Evolutionary conservation across 768 basidiomycete genomes (phyloP).

Genomic region (Boletus vermiculosoides): DNA sequence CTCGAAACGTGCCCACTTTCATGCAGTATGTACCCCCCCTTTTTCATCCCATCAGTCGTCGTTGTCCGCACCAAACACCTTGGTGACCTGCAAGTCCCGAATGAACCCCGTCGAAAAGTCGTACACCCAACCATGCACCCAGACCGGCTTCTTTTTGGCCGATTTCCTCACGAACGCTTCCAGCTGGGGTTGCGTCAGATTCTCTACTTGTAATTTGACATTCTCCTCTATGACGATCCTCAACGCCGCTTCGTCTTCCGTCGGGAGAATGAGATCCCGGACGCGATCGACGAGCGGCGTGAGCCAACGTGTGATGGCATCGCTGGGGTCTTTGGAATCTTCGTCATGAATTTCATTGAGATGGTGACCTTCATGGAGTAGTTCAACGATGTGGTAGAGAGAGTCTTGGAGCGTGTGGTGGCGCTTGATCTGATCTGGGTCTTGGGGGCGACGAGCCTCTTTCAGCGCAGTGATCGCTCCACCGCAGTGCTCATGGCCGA

Average conservation of each 20-base stretch:
- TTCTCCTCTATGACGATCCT: constrained; percentile 50
- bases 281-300: constrained; percentile 60
- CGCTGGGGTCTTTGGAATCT: constrained; percentile 32
- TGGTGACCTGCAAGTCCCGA: constrained; percentile 54
- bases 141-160: constrained; percentile 38
- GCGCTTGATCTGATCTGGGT: background rate
- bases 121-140: constrained; percentile 75
- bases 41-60: background rate
- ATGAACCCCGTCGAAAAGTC: constrained; percentile 58
- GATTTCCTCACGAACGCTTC: background rate
- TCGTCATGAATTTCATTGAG: constrained; percentile 16
- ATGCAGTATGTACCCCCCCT: no score
- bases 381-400: constrained; percentile 9
- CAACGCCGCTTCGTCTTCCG: constrained; percentile 29
- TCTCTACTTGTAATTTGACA: constrained; percentile 47
- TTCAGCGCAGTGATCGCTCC: constrained; percentile 51
- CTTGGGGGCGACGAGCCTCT: background rate
- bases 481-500: constrained; percentile 82
- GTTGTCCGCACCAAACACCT: background rate
- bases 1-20: no score
- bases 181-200: background rate
- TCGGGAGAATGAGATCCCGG: constrained; percentile 38
- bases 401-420: constrained; percentile 17
- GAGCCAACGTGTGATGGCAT: constrained; percentile 69
- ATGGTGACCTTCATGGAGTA: constrained; percentile 14